Evolutionary conservation across 2,329 filamentous ascomycete genomes (phyloP), one percentile per base, ranked within the genome.

Genomic region (Fusarium sp.): DNA sequence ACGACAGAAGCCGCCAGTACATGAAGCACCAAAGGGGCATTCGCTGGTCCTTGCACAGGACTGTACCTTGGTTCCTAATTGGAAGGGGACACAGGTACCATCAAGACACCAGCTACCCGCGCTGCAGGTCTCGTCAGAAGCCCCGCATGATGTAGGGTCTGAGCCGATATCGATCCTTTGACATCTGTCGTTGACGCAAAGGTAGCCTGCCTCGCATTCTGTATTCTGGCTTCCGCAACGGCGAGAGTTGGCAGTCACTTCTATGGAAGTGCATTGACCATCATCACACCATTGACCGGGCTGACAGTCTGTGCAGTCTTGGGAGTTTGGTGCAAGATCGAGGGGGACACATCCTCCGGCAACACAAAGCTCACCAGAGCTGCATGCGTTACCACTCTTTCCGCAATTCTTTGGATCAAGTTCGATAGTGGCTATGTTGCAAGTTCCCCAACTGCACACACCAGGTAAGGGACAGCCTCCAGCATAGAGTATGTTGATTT

Each of bases 31-130:
- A 18, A 72, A 37, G 3, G 69, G 45, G 16, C 69, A 72, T 10
- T 67, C 45, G 7, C 40, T 46, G 12, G 46, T 55, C n/a, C 20
- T 54, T 32, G 49, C 67, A 21, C 69, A 72, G 7, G 65, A 30
- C 40, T 72, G 65, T 4, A 59, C 51, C 3, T 68, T 72, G n/a
- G 70, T 72, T 12, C 70, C 70, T 0, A 72, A 25, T 6, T 49
- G 28, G 10, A 73, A 71, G 0, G 70, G 70, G 3, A 65, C 53
- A 3, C 70, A 72, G 12, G 20, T 50, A 3, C 64, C 70, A 8
- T 72, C 71, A 10, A 72, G 68, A 6, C 70, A 72, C 70, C 70
- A 72, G 27, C 58, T 73, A 4, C 70, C 70, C 3, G 70, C 48
- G 2, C 23, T 53, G 55, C 70, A 72, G 16, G 59, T 42, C 32